Evolutionary conservation across 371 early-diverging fungal species (phyloP).

Genomic region (Mortierella polycephala): DNA sequence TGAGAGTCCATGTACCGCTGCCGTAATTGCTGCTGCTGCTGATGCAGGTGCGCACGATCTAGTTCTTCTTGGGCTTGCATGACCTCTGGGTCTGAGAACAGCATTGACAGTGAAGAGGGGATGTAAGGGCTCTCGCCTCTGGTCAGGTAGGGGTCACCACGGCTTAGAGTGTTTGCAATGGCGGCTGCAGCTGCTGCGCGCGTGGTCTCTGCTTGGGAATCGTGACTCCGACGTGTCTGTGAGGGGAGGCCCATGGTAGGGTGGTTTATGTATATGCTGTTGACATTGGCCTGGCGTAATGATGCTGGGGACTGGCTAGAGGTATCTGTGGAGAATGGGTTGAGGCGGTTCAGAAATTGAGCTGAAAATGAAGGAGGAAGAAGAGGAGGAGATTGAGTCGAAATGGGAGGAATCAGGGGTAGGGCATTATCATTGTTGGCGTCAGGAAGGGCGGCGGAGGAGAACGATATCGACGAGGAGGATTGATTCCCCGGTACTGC

Average conservation of each 20-base stretch:
- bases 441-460: background rate
- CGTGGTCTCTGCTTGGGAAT: constrained; percentile 27
- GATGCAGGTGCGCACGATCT: constrained; percentile 21
- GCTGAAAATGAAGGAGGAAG: constrained; percentile 14
- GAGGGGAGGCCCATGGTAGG: background rate
- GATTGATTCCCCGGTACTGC: background rate
- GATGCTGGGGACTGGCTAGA: constrained; percentile 5
- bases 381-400: constrained; percentile 1
- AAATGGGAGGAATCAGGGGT: constrained; percentile 6
- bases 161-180: constrained; percentile 17
- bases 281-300: background rate
- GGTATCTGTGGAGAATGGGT: constrained; percentile 17
- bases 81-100: constrained; percentile 46
- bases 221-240: too few species aligned
- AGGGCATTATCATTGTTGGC: background rate
- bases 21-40: constrained; percentile 15
- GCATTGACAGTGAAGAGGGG: constrained; percentile 46
- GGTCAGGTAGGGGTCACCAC: constrained; percentile 2
- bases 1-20: constrained; percentile 20
- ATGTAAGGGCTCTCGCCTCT: constrained; percentile 45
- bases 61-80: constrained; percentile 33
- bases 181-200: constrained; percentile 34
- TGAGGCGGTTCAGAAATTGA: constrained; percentile 32
- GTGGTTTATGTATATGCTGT: background rate
- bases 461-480: background rate